Percentiles rank a stretch among this genome's conserved stretches.
Evolutionary conservation across 495 filamentous ascomycete genomes (phyloP).

Genomic region (Neurospora sp.): DNA sequence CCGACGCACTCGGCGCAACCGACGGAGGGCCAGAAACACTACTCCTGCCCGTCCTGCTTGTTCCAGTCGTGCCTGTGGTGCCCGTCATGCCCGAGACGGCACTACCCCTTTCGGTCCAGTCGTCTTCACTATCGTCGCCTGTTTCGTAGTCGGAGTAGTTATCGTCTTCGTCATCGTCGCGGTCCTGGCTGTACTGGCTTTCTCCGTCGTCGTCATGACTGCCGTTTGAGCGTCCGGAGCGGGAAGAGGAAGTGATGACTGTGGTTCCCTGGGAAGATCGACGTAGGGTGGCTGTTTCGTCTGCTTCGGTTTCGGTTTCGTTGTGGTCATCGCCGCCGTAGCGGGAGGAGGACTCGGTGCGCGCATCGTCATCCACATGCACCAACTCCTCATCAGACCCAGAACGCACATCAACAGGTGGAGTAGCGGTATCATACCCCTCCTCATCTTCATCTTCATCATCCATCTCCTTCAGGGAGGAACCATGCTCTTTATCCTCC

Average conservation of each 20-base stretch:
- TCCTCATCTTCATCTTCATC: conserved; percentile 9
- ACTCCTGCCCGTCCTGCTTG: background rate
- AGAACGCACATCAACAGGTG: background rate
- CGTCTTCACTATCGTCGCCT: conserved; percentile 20
- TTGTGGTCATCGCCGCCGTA: background rate
- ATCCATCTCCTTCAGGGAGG: background rate
- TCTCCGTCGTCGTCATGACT: background rate
- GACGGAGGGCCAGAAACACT: background rate
- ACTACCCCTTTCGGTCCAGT: conserved; percentile 24
- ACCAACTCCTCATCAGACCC: background rate
- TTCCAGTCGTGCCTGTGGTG: conserved; percentile 28
- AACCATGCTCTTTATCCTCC: conserved; percentile 11
- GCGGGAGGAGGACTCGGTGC: background rate
- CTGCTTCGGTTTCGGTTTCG: background rate
- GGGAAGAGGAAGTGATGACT: conserved; percentile 46
- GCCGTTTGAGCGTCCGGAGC: background rate
- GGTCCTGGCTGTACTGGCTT: background rate
- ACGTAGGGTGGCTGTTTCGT: conserved; percentile 20
- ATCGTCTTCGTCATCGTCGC: conserved; percentile 31
- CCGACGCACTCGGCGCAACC: background rate
- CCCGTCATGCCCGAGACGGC: conserved; percentile 22
- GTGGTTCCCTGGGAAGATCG: conserved; percentile 29
- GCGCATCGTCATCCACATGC: background rate
- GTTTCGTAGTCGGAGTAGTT: conserved; percentile 19
- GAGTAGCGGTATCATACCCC: background rate